These are phyloP conservation scores for Tritrichomonas musculus DNA, from an alignment of 208 protist genomes.

Conservation along the genomic window DNA sequence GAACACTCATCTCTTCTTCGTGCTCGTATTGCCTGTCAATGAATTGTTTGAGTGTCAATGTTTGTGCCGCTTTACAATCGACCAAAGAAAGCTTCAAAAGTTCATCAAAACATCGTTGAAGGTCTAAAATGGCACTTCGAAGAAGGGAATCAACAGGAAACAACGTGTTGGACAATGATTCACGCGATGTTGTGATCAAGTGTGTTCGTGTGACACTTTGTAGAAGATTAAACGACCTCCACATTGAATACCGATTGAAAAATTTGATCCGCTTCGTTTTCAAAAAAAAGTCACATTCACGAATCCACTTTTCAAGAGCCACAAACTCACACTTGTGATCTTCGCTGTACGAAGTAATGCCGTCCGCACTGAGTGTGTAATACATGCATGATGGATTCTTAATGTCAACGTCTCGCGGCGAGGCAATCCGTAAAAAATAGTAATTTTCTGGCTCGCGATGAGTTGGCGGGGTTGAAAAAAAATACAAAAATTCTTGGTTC, in stretches of 20 bases:
- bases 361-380: not conserved
- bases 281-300: not conserved
- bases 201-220: not conserved
- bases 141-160: not conserved
- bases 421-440: not conserved
- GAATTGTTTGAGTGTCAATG: not conserved
- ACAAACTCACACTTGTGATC: not conserved
- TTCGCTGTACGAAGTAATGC: not conserved
- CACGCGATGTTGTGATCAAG: not conserved
- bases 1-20: not conserved
- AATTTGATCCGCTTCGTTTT: not conserved
- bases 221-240: not conserved
- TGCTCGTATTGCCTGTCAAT: not conserved
- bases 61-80: not conserved
- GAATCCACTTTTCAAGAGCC: not conserved
- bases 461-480: not conserved
- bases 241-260: not conserved
- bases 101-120: not conserved
- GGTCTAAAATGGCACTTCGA: not conserved
- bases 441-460: not conserved
- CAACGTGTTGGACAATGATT: not conserved
- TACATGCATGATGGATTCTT: not conserved
- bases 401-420: not conserved
- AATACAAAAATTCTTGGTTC: conserved; percentile 4
- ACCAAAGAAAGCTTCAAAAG: not conserved